Base-by-base conservation (phyloP, 345 rosid species). In the Populus alba region DNA sequence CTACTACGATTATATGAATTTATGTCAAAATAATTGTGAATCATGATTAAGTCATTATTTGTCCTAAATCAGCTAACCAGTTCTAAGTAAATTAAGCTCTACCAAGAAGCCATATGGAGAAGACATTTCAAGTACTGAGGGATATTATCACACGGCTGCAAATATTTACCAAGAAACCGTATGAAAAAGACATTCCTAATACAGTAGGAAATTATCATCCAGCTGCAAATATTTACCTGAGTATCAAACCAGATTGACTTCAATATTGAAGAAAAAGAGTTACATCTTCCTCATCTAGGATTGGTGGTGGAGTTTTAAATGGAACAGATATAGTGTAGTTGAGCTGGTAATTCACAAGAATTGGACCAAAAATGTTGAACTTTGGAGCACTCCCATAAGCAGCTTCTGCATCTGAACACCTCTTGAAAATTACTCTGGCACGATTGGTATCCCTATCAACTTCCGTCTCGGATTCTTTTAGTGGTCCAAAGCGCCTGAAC, bases 391-490 rank as follows among this genome's bases (percentile, higher is more conserved):
- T 95, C 41, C 87, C 87, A 79, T 84, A 87, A 72, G 98, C 97
- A 81, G 89, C 86, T 85, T 93, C 88, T 2, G 97, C 98, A 85
- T 95, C 97, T 23, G 86, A 80, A 71, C 89, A 82, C 74, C 80
- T 91, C 91, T 81, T 93, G 72, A 86, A 95, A 69, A 95, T 97
- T 83, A 92, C 94, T 86, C 97, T 92, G n/a, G 97, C 98, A 16
- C 95, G 92, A 81, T 87, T 86, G 13, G 90, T 83, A 76, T 91
- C 90, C 66, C 67, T 85, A 82, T 93, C 97, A 37, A 93, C 85
- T 75, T 90, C 91, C 17, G 98, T 95, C 79, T 92, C 90, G 8
- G 87, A 84, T 85, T 91, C 97, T 74, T 70, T 85, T 83, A 95
- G 76, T 15, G 97, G 97, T 61, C 97, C 95, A 77, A 93, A 95